phyloP scores from a whole-genome alignment of 2,329 filamentous ascomycete genomes.

The Aspergillus quadricinctus region DNA sequence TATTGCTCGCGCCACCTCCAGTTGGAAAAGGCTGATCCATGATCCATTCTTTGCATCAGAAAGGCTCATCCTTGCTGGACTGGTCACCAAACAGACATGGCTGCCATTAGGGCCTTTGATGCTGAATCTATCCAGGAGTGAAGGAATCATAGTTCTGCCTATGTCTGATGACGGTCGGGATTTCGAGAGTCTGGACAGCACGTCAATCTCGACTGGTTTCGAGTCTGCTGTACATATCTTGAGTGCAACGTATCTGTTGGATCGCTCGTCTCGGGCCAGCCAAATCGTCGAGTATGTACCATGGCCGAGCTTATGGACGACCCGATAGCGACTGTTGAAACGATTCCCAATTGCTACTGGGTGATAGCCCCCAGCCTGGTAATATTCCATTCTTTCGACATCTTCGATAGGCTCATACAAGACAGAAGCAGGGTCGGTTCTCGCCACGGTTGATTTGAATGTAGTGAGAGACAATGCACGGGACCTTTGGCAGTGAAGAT shows the following conservation, averaged over 20 bases:
- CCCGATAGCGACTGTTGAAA: constrained; percentile 31
- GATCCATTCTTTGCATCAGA: constrained; percentile 15
- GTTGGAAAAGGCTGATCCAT: constrained; percentile 18
- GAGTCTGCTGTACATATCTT: constrained; percentile 24
- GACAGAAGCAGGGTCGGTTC: background rate
- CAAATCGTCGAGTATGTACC: constrained; percentile 34
- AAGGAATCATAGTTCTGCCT: constrained; percentile 10
- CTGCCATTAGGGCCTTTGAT: constrained; percentile 21
- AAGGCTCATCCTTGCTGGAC: constrained; percentile 16
- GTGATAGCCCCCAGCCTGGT: constrained; percentile 25
- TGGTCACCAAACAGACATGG: constrained; percentile 20
- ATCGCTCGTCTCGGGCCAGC: constrained; percentile 24
- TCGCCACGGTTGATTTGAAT: constrained; percentile 9
- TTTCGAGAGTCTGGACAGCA: constrained; percentile 19
- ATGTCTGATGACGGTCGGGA: background rate
- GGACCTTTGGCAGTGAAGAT: constrained; percentile 1
- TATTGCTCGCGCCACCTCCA: constrained; percentile 19
- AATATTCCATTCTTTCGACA: constrained; percentile 20
- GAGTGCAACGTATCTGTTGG: constrained; percentile 21
- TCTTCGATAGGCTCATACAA: constrained; percentile 17
- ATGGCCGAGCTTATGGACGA: constrained; percentile 40
- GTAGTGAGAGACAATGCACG: constrained; percentile 6
- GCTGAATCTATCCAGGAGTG: constrained; percentile 17
- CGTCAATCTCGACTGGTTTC: constrained; percentile 4
- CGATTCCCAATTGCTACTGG: constrained; percentile 25